Base-by-base conservation (phyloP, 176 grass and related monocot species). In the Pontederia paniculata region DNA sequence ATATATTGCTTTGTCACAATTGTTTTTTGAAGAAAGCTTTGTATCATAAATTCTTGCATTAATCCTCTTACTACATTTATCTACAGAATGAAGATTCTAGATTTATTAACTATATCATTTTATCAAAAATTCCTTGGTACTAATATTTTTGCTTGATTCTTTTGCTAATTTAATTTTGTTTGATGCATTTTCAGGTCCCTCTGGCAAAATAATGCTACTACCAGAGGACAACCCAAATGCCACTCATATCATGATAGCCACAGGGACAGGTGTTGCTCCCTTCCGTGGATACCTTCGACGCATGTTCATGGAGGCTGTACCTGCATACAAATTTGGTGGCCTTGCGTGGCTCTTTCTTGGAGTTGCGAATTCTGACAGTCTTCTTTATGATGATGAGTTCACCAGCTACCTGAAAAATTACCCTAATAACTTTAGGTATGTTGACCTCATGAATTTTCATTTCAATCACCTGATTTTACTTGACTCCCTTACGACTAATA, bases 211-310 rank as follows among this genome's bases (percentile, higher is more conserved):
- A 49, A 86, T 95, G 90, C 78, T 95, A 57, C 69, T 95, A 51
- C 90, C 90, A 4, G 85, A 95, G 69, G 78, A 93, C 43, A 68
- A 95, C 58, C 82, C 79, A 70, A 95, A 83, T 37, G 76, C 82
- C 43, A 89, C 85, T 73, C 90, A 95, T 72, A 89, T 95, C 41
- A 95, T 95, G 90, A 89, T 95, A 50, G 90, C 85, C 23, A 95
- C 90, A 7, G 85, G 90, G 48, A 95, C 90, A 17, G 90, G 85
- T 57, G 55, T 95, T 55, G 90, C 90, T 74, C 85, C 90, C 23
- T 95, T 64, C 67, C 82, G 82, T 66, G 90, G 79, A 55, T 95
- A 95, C 60, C 74, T 95, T 42, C 81, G 90, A 12, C 90, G 90
- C 51, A 86, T 95, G 82, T 89, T 95, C 85, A 89, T 95, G 85